Evolutionary conservation across 2,329 filamentous ascomycete species (phyloP).

Genomic region (Cladosporium colombiae): DNA sequence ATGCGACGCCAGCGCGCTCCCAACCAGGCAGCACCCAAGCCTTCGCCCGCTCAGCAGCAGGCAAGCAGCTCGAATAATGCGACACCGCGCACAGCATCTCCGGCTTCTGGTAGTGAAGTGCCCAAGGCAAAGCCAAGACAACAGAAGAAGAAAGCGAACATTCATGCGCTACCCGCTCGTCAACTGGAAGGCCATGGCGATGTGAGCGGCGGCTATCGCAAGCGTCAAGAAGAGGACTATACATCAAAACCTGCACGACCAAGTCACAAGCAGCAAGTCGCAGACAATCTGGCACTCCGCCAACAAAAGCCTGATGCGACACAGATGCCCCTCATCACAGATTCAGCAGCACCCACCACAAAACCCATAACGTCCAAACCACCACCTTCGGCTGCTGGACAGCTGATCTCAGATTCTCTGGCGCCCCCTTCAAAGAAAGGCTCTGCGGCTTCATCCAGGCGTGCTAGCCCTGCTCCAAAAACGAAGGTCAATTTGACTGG

Average conservation of each 20-base stretch:
- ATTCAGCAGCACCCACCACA: conserved; percentile 48
- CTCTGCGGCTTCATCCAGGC: conserved; percentile 46
- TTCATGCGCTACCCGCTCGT: conserved; percentile 41
- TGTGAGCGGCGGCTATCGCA: conserved; percentile 70
- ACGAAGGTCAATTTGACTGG: conserved; percentile 74
- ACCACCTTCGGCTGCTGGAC: conserved; percentile 71
- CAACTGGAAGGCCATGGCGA: conserved; percentile 62
- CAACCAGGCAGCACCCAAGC: conserved; percentile 23
- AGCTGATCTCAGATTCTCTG: conserved; percentile 74
- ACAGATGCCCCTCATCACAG: conserved; percentile 45
- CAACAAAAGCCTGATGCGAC: conserved; percentile 50
- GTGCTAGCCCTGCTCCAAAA: conserved; percentile 54
- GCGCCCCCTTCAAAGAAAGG: conserved; percentile 48
- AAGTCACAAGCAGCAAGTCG: conserved; percentile 40
- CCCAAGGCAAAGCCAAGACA: conserved; percentile 33
- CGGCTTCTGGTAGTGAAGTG: conserved; percentile 25
- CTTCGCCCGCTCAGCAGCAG: conserved; percentile 9
- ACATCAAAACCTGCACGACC: conserved; percentile 52
- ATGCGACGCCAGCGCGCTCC: conserved; percentile 53
- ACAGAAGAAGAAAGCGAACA: conserved; percentile 47
- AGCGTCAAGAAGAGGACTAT: conserved; percentile 74
- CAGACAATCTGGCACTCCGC: conserved; percentile 51
- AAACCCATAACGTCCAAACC: conserved; percentile 50
- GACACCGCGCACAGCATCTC: conserved; percentile 26
- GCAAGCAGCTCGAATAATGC: conserved; percentile 11